Conservation (phyloP, 164 flowering plant genomes). For the Kalanchoe fedtschenkoi region DNA sequence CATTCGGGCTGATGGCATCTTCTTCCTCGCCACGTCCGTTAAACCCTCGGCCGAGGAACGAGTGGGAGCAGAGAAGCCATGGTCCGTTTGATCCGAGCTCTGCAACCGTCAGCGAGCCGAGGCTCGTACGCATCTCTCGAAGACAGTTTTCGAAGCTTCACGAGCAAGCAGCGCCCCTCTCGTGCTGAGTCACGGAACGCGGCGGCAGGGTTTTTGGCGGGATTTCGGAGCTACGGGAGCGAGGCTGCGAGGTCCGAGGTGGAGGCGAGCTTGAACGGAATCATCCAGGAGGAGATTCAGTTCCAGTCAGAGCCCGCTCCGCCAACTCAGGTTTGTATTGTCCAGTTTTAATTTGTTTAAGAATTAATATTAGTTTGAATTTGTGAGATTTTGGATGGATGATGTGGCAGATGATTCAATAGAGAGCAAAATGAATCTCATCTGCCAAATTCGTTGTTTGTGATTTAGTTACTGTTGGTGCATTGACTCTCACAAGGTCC, state of each 20-base stretch:
- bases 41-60: not conserved
- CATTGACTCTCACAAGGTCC: no score
- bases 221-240: not conserved
- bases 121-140: not conserved
- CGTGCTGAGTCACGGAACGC: no score
- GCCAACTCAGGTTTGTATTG: not conserved
- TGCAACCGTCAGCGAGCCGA: not conserved
- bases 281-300: not conserved
- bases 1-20: not conserved
- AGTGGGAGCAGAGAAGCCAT: not conserved
- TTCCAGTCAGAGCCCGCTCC: not conserved
- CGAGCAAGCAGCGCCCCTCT: not conserved
- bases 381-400: not conserved
- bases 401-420: no score
- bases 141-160: no score
- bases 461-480: no score
- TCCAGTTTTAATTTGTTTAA: not conserved
- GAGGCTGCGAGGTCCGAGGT: not conserved
- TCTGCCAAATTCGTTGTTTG: no score
- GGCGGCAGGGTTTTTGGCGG: no score
- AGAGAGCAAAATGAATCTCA: no score
- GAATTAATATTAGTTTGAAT: no score
- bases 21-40: not conserved
- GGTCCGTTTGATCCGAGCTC: not conserved
- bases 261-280: not conserved